These are phyloP conservation scores for Lodderomyces orthopsilosis DNA, from an alignment of 1,139 yeast genomes.

Conservation along the genomic window DNA sequence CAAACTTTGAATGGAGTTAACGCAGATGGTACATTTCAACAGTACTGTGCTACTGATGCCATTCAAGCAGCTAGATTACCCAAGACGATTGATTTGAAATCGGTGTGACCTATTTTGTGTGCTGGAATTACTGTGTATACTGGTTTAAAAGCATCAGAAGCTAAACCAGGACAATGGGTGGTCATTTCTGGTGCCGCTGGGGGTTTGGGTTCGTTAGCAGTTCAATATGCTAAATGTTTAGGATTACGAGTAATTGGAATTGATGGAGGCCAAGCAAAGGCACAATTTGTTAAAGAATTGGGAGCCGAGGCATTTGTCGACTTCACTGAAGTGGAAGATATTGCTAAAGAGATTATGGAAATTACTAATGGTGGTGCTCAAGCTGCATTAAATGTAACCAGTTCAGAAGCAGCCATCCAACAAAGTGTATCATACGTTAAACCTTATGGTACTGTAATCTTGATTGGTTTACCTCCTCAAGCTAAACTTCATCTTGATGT, in stretches of 20 bases:
- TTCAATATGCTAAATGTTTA: slow-evolving; percentile 74
- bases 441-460: slow-evolving; percentile 72
- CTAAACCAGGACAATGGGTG: slow-evolving; percentile 70
- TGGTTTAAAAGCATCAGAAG: slow-evolving; percentile 67
- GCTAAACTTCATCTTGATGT: slow-evolving; percentile 62
- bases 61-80: slow-evolving; percentile 81
- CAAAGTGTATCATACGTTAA: slow-evolving; percentile 70
- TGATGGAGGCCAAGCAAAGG: slow-evolving; percentile 72
- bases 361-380: slow-evolving; percentile 51
- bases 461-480: slow-evolving; percentile 78
- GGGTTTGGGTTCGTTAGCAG: slow-evolving; percentile 73
- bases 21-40: slow-evolving; percentile 79
- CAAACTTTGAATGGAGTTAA: slow-evolving; percentile 76
- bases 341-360: slow-evolving; percentile 35
- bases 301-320: slow-evolving; percentile 72
- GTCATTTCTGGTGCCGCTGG: slow-evolving; percentile 79
- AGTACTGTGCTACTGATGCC: slow-evolving; percentile 81
- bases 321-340: slow-evolving; percentile 55
- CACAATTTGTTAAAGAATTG: slow-evolving; percentile 48
- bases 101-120: slow-evolving; percentile 74
- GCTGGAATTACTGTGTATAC: slow-evolving; percentile 81
- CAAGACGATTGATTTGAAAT: slow-evolving; percentile 65
- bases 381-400: slow-evolving; percentile 78
- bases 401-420: slow-evolving; percentile 67
- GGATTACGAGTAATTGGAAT: slow-evolving; percentile 72